phyloP scores from a whole-genome alignment of 164 flowering plant species.

The Nymphaea thermarum region DNA sequence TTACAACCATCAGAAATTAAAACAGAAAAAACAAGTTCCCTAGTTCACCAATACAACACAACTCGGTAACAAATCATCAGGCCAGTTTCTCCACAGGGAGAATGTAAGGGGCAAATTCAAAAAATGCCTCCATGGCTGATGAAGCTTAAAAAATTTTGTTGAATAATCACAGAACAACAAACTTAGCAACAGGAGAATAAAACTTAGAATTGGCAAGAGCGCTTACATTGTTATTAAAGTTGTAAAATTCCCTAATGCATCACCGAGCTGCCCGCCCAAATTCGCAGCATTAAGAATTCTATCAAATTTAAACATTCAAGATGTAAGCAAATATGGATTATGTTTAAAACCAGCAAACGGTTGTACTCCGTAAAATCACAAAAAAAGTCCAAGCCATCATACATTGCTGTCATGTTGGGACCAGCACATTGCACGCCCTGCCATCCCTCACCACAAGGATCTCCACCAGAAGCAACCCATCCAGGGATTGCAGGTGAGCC shows the following conservation, averaged over 20 bases:
- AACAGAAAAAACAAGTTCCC: neutral
- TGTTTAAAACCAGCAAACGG: neutral
- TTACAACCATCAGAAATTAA: neutral
- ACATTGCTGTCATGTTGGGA: constrained; percentile 70
- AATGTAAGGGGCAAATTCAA: no score
- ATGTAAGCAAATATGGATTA: neutral
- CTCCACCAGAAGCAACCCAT: constrained; percentile 71
- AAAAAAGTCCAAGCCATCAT: constrained; percentile 12
- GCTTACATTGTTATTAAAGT: constrained; percentile 64
- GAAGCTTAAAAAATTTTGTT: no score
- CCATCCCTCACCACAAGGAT: constrained; percentile 84
- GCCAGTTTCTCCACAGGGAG: neutral
- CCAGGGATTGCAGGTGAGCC: constrained; percentile 58
- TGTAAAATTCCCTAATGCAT: constrained; percentile 46
- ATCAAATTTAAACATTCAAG: constrained; percentile 6
- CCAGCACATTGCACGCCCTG: constrained; percentile 65
- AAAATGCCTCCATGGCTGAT: no score
- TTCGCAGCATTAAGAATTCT: constrained; percentile 71
- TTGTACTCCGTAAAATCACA: neutral
- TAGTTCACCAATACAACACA: neutral
- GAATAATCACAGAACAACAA: neutral
- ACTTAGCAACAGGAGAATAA: neutral
- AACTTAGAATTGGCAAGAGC: neutral
- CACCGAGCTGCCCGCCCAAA: constrained; percentile 73
- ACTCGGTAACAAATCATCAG: neutral